These are phyloP conservation scores for Setomelanomma holmii DNA, from an alignment of 2,329 filamentous ascomycete genomes.

Conservation along the genomic window DNA sequence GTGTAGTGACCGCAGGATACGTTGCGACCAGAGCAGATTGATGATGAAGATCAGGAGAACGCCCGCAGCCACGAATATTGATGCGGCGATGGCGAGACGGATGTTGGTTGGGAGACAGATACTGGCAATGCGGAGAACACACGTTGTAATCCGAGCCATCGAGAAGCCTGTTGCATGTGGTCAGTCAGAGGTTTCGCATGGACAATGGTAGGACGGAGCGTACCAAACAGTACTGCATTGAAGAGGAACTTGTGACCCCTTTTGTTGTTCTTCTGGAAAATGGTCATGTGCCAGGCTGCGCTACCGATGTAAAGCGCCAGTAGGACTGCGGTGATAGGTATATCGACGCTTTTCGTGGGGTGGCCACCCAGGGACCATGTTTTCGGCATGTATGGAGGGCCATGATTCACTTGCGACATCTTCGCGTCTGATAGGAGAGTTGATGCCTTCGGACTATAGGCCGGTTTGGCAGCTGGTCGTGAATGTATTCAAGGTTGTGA, in stretches of 20 bases:
- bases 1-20: constrained; percentile 75
- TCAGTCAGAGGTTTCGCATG: background rate
- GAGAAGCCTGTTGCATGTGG: constrained; percentile 43
- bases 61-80: constrained; percentile 75
- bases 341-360: constrained; percentile 43
- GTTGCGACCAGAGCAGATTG: constrained; percentile 77
- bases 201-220: background rate
- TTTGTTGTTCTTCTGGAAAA: constrained; percentile 47
- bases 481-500: too few species aligned
- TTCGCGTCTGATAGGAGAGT: background rate
- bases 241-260: constrained; percentile 51
- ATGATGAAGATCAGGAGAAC: constrained; percentile 77
- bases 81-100: constrained; percentile 62
- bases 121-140: constrained; percentile 40
- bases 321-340: constrained; percentile 51
- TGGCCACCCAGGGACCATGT: constrained; percentile 45
- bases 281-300: constrained; percentile 50
- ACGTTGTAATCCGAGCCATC: constrained; percentile 53
- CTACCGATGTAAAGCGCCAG: constrained; percentile 47
- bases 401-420: background rate
- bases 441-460: too few species aligned
- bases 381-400: constrained; percentile 30
- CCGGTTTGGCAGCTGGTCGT: too few species aligned
- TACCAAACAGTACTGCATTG: constrained; percentile 46
- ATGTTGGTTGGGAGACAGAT: constrained; percentile 48